phyloP scores from a whole-genome alignment of 2,329 filamentous ascomycete genomes.

The Zymoseptoria brevis region DNA sequence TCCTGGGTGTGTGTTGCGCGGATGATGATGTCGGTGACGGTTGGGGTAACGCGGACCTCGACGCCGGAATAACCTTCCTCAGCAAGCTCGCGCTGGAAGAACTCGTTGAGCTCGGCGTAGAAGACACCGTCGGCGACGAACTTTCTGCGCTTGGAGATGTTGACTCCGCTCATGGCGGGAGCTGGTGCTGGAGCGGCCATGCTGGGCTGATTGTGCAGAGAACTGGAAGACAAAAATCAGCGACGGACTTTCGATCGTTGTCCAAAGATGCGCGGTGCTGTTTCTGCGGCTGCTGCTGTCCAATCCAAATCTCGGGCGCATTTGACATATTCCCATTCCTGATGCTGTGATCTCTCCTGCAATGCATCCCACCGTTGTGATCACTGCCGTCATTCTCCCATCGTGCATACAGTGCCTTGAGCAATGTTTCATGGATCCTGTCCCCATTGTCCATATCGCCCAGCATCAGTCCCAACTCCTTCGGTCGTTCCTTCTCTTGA shows the following conservation, averaged over 20 bases:
- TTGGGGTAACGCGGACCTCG: constrained; percentile 98
- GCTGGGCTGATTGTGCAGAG: constrained; percentile 6
- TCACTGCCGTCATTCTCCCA: neutral
- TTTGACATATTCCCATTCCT: neutral
- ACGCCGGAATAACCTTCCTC: constrained; percentile 99
- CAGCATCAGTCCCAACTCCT: neutral
- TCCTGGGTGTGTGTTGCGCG: constrained; percentile 99
- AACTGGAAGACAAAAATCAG: neutral
- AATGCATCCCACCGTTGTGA: neutral
- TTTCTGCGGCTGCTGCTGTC: neutral
- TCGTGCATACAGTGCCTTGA: neutral
- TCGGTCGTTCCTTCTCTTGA: neutral
- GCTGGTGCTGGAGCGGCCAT: constrained; percentile 18
- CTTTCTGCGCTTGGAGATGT: constrained; percentile 80
- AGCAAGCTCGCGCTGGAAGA: constrained; percentile 99
- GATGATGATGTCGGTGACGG: constrained; percentile 99
- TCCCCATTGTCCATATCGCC: neutral
- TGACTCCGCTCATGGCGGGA: constrained; percentile 25
- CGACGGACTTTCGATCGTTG: neutral
- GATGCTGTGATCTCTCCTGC: neutral
- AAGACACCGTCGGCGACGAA: constrained; percentile 84
- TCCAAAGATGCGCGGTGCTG: neutral
- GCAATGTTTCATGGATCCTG: neutral
- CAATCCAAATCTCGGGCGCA: neutral
- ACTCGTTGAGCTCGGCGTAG: constrained; percentile 99